A percentile compares a stretch with the other conserved stretches of the same genome.
Conservation (phyloP, 352 stramenopile genomes). For the Pythium phragmiticola region DNA sequence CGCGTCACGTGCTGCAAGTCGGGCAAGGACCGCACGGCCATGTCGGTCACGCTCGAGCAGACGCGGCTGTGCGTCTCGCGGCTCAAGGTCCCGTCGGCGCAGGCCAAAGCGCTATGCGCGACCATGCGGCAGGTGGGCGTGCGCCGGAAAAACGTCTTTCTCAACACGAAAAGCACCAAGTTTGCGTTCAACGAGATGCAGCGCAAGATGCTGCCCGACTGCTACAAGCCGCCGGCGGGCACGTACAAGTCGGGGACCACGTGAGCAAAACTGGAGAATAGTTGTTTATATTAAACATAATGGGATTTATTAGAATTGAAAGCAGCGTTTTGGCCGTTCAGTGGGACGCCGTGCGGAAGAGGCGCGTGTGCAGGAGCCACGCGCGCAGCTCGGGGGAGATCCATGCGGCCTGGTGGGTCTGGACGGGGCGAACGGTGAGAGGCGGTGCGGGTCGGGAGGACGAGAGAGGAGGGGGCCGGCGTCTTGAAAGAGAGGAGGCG, state of each 20-base stretch:
- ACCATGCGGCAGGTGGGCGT: conserved; percentile 80
- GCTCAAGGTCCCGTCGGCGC: conserved; percentile 52
- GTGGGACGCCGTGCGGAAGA: conserved; percentile 40
- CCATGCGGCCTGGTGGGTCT: conserved; percentile 49
- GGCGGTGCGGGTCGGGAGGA: conserved; percentile 20
- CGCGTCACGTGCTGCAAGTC: conserved; percentile 97
- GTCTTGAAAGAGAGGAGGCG: background rate
- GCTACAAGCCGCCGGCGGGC: conserved; percentile 77
- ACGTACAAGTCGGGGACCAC: conserved; percentile 87
- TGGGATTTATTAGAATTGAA: conserved; percentile 1
- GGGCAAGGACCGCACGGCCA: conserved; percentile 97
- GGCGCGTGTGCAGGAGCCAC: conserved; percentile 46
- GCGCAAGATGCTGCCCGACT: conserved; percentile 81
- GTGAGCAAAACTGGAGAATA: conserved; percentile 13
- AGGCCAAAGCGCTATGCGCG: conserved; percentile 44
- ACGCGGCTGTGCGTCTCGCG: conserved; percentile 57
- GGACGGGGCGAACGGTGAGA: conserved; percentile 20
- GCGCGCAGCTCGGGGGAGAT: conserved; percentile 55
- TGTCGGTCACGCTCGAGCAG: conserved; percentile 96
- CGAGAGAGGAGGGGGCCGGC: background rate
- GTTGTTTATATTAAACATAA: background rate
- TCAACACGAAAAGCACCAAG: conserved; percentile 83
- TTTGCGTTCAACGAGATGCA: conserved; percentile 90
- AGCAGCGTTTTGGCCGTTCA: background rate
- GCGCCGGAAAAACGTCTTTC: conserved; percentile 76